These are phyloP conservation scores for Tricholomella constricta DNA, from an alignment of 768 basidiomycete genomes.

Conservation along the genomic window DNA sequence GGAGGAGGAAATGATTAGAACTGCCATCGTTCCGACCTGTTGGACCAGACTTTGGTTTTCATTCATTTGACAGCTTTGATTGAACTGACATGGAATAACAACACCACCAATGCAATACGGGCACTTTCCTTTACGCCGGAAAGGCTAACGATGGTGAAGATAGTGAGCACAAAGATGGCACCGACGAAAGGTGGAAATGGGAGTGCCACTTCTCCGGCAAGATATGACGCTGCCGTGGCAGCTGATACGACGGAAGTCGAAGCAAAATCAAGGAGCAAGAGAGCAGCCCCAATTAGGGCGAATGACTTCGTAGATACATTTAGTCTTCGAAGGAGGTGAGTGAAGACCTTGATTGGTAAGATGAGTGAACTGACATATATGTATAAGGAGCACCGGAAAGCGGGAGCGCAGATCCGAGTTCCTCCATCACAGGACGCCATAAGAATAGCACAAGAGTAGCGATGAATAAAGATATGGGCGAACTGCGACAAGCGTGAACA, in stretches of 20 bases:
- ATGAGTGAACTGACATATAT: conserved; percentile 49
- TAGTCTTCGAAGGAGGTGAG: conserved; percentile 36
- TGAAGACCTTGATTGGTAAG: neutral
- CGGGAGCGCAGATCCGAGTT: conserved; percentile 68
- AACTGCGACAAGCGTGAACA: conserved; percentile 38
- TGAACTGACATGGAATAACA: conserved; percentile 59
- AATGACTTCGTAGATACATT: conserved; percentile 65
- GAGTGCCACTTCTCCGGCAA: conserved; percentile 60
- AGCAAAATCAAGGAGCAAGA: conserved; percentile 71
- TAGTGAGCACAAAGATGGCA: conserved; percentile 51
- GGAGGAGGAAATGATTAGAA: conserved; percentile 49
- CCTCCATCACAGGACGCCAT: conserved; percentile 77
- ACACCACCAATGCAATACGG: conserved; percentile 55
- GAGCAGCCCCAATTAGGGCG: conserved; percentile 64
- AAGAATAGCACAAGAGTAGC: conserved; percentile 64
- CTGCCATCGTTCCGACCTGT: conserved; percentile 59
- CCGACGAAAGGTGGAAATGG: conserved; percentile 59
- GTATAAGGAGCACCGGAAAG: conserved; percentile 73
- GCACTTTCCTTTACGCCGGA: conserved; percentile 65
- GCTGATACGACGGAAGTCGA: conserved; percentile 74
- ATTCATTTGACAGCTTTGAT: neutral
- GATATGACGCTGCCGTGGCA: conserved; percentile 68
- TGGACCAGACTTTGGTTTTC: neutral
- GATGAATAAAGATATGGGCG: conserved; percentile 66
- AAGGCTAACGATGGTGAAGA: conserved; percentile 58